phyloP scores from a whole-genome alignment of 441 rosid genomes.

The Populus hybrid region DNA sequence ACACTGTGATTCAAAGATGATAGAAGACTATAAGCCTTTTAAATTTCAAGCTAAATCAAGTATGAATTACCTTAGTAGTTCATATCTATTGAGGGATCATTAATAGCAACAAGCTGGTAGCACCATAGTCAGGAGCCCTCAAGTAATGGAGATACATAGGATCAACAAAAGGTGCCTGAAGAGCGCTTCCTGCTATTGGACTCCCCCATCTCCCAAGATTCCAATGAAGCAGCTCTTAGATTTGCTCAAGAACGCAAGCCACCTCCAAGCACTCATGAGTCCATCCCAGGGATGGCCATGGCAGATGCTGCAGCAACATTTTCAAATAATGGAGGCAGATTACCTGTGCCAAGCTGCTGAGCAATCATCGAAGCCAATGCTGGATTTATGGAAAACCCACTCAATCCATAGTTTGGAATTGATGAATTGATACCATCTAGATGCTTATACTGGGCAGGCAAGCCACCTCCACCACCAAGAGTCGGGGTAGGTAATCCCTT shows the following conservation, averaged over 20 bases:
- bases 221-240: constrained; percentile 42
- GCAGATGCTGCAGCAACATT: constrained; percentile 65
- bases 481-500: constrained; percentile 63
- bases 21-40: too few relatives aligned
- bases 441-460: too few relatives aligned
- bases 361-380: constrained; percentile 62
- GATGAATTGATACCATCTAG: constrained; percentile 39
- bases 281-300: constrained; percentile 58
- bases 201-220: constrained; percentile 41
- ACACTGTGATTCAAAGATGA: too few relatives aligned
- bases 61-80: constrained; percentile 39
- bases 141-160: constrained; percentile 49
- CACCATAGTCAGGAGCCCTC: constrained; percentile 47
- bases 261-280: constrained; percentile 57
- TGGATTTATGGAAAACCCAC: constrained; percentile 57
- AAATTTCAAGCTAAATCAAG: too few relatives aligned
- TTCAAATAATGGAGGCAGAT: constrained; percentile 60
- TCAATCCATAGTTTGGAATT: constrained; percentile 41
- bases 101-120: constrained; percentile 45
- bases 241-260: constrained; percentile 42
- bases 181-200: constrained; percentile 32
- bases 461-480: constrained; percentile 50
- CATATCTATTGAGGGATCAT: constrained; percentile 41
- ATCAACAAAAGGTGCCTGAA: constrained; percentile 33
- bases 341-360: constrained; percentile 56